Evolutionary conservation across 495 filamentous ascomycete genomes (phyloP).

Genomic region (Friedmanniomyces simplex): DNA sequence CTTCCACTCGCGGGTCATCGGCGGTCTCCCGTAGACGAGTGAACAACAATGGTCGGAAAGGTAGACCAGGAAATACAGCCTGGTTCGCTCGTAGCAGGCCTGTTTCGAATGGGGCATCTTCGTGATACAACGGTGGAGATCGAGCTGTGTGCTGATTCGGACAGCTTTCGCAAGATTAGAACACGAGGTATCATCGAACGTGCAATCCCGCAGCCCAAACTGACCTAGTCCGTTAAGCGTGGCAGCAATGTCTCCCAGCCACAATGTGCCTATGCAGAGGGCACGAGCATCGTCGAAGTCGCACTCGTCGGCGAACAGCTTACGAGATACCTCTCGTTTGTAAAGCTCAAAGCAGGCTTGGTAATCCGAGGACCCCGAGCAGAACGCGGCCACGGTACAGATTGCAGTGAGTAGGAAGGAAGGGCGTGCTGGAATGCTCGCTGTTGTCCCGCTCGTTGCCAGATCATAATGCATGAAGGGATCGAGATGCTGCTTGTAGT

Average conservation of each 20-base stretch:
- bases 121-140: neutral
- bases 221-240: neutral
- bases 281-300: constrained; percentile 2
- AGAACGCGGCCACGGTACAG: constrained; percentile 1
- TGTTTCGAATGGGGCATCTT: neutral
- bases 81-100: neutral
- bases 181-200: neutral
- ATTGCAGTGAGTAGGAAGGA: neutral
- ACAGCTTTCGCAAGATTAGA: neutral
- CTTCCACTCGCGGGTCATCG: neutral
- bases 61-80: neutral
- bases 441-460: neutral
- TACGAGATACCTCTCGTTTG: neutral
- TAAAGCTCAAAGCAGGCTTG: neutral
- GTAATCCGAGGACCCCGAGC: neutral
- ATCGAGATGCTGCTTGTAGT: neutral
- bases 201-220: neutral
- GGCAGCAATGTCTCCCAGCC: neutral
- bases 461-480: neutral
- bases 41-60: neutral
- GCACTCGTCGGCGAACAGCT: neutral
- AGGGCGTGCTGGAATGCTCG: neutral
- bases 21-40: neutral
- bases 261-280: neutral
- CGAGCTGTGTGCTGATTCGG: neutral